Base-by-base conservation (phyloP, 306 rosid species). In the Clitoria ternatea region DNA sequence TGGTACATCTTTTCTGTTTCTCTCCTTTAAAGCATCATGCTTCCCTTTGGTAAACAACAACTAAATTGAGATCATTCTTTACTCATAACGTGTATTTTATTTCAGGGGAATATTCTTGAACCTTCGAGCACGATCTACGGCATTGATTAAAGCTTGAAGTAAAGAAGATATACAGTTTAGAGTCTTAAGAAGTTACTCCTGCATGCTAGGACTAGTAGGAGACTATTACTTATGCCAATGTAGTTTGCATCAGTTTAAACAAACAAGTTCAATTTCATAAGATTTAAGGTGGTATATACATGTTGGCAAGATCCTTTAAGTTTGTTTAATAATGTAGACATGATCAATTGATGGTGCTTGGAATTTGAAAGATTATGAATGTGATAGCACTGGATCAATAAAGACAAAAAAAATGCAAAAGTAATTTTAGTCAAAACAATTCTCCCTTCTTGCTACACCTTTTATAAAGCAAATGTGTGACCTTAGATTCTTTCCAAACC, bases 71-170 rank as follows among this genome's bases (percentile, higher is more conserved):
- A 32, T 67, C 8, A 40, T 75, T 69, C n/a, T n/a, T n/a, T n/a
- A n/a, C n/a, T n/a, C 66, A 12, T 22, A 19, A 2, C 44, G 55
- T 50, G 4, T 36, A 10, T 45, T 20, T 56, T 70, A 19, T 62
- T 79, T 74, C 84, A 94, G 98, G 98, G 96, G 97, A 77, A 85
- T 94, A 74, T 94, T 84, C 74, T 83, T 94, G 63, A 94, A 90
- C 49, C 84, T 94, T 37, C 85, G 82, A 66, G 97, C 97, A 20
- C 81, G 90, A 79, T 70, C 97, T 9, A 4, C 80, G 86, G 73
- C 80, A 14, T 66, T 94, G 78, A 83, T 79, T 81, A 24, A 92
- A 85, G 81, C 85, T 54, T 75, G 77, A 81, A 80, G 77, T 55
- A 78, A 80, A 65, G n/a, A 13, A 74, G 49, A 44, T n/a, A n/a